These are phyloP conservation scores for Shiraia bambusicola DNA, from an alignment of 2,329 filamentous ascomycete species.

Conservation along the genomic window DNA sequence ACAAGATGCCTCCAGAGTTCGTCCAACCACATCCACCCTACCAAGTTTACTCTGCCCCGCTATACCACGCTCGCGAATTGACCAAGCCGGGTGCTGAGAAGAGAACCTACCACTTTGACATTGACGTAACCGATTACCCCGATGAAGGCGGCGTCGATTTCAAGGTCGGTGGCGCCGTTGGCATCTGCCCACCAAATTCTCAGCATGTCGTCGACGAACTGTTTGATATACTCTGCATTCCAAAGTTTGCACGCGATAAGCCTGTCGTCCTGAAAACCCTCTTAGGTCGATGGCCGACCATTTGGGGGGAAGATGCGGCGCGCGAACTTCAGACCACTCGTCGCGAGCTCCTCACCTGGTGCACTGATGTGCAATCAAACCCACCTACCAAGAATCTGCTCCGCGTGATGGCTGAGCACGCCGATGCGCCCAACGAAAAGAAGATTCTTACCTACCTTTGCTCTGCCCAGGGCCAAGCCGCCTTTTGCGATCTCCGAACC, in stretches of 20 bases:
- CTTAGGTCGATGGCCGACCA: constrained; percentile 89
- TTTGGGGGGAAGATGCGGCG: constrained; percentile 89
- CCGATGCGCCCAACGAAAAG: constrained; percentile 76
- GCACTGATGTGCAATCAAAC: constrained; percentile 88
- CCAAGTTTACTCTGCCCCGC: constrained; percentile 84
- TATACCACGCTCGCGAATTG: constrained; percentile 81
- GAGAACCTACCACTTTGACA: constrained; percentile 94
- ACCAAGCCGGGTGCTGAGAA: constrained; percentile 90
- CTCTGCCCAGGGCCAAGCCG: constrained; percentile 85
- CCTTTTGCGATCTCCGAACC: constrained; percentile 90
- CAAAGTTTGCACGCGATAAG: constrained; percentile 80
- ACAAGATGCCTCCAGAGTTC: constrained; percentile 75
- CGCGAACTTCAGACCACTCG: constrained; percentile 87
- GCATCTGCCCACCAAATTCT: constrained; percentile 86
- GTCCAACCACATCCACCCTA: constrained; percentile 95
- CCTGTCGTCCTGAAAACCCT: constrained; percentile 76
- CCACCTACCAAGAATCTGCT: constrained; percentile 86
- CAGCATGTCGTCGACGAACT: constrained; percentile 75
- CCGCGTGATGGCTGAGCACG: constrained; percentile 81
- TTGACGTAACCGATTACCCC: constrained; percentile 94
- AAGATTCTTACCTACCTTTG: constrained; percentile 85
- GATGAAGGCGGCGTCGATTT: constrained; percentile 84
- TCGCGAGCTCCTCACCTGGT: constrained; percentile 92
- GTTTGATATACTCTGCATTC: constrained; percentile 78
- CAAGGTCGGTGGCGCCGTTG: constrained; percentile 93